A percentile compares a stretch with the other conserved stretches of the same genome.
These are phyloP conservation scores for Neurospora africana DNA, from an alignment of 495 filamentous ascomycete genomes.

Conservation along the genomic window DNA sequence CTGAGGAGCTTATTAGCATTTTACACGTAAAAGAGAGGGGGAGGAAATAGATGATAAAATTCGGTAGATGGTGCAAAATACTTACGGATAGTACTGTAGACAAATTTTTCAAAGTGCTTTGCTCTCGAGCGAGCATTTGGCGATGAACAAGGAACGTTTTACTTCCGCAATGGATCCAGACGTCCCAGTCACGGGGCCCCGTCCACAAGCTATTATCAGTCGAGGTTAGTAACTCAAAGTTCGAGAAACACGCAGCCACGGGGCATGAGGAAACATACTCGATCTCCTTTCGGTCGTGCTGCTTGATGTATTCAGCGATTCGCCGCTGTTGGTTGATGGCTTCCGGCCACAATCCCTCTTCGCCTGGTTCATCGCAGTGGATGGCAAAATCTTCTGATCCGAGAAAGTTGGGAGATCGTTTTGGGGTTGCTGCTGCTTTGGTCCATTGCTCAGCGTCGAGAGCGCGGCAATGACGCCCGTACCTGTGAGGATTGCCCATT, in stretches of 20 bases:
- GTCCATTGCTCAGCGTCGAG: not conserved
- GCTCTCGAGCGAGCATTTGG: not conserved
- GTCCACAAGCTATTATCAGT: not conserved
- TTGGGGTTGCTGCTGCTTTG: not conserved
- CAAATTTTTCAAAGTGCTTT: not conserved
- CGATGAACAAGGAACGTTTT: conserved; percentile 1
- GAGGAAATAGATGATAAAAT: not conserved
- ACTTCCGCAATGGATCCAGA: conserved; percentile 8
- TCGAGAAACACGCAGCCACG: not conserved
- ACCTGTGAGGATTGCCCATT: not conserved
- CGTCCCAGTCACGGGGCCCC: conserved; percentile 8
- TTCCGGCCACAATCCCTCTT: not conserved
- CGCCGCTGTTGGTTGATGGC: not conserved
- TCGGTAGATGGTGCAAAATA: not conserved
- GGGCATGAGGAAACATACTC: not conserved
- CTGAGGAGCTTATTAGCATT: not conserved
- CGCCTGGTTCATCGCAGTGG: not conserved
- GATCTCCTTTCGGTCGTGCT: not conserved
- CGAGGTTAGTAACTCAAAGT: not conserved
- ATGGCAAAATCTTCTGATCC: not conserved
- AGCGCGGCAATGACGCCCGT: not conserved
- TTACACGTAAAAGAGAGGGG: not conserved
- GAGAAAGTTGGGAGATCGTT: not conserved
- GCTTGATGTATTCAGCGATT: not conserved
- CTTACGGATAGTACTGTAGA: not conserved